phyloP scores from a whole-genome alignment of 2,329 filamentous ascomycete species.

The Ambrosiella xylebori region DNA sequence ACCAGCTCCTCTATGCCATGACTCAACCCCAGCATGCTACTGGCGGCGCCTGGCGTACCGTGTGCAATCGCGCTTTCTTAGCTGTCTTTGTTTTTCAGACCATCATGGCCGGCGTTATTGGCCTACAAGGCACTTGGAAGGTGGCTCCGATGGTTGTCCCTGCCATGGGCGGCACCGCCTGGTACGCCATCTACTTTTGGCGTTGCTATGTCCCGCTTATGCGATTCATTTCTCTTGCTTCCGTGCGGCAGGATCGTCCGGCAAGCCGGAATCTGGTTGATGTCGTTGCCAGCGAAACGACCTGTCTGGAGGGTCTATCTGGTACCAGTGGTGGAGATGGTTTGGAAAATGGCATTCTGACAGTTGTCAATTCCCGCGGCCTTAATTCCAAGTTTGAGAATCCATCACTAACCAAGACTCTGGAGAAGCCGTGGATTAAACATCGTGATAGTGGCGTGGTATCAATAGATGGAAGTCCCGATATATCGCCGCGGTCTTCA shows the following conservation, averaged over 20 bases:
- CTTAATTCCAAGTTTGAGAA: constrained; percentile 48
- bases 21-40: constrained; percentile 90
- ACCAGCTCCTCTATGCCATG: constrained; percentile 96
- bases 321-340: too few relatives aligned
- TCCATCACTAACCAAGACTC: constrained; percentile 51
- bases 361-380: too few relatives aligned
- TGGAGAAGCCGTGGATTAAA: constrained; percentile 57
- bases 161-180: constrained; percentile 62
- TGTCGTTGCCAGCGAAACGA: too few relatives aligned
- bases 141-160: constrained; percentile 59
- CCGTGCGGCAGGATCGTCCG: constrained; percentile 40
- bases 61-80: constrained; percentile 77
- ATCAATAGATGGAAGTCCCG: neutral
- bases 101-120: constrained; percentile 76
- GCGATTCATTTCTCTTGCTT: constrained; percentile 78
- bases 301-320: too few relatives aligned
- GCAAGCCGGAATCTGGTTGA: too few relatives aligned
- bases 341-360: too few relatives aligned
- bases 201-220: constrained; percentile 75
- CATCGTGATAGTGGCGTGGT: constrained; percentile 14
- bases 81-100: constrained; percentile 80
- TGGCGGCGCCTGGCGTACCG: constrained; percentile 88
- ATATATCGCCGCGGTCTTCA: too few relatives aligned
- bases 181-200: constrained; percentile 74
- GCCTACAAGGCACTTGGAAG: constrained; percentile 54